These are phyloP conservation scores for Torulaspora quercuum DNA, from an alignment of 805 yeast genomes.

Conservation along the genomic window DNA sequence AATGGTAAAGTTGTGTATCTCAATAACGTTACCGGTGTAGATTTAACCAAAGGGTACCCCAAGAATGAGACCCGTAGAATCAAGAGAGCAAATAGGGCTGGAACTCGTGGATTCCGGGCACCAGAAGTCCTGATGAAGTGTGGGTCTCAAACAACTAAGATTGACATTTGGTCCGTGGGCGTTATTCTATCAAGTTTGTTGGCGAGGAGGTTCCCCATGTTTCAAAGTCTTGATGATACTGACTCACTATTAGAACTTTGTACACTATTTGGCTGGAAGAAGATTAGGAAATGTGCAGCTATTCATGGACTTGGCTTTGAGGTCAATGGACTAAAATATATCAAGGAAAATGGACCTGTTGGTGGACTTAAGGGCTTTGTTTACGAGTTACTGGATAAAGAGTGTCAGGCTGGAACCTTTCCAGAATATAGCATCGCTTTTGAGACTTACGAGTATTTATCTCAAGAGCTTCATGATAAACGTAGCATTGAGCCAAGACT, in stretches of 20 bases:
- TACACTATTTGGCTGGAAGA: constrained; percentile 69
- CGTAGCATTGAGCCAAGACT: constrained; percentile 29
- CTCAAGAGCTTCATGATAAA: constrained; percentile 39
- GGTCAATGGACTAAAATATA: constrained; percentile 48
- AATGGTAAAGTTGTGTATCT: constrained; percentile 34
- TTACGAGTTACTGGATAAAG: constrained; percentile 29
- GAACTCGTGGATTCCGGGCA: constrained; percentile 92
- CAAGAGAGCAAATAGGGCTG: constrained; percentile 93
- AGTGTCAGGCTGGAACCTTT: constrained; percentile 51
- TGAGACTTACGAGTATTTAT: constrained; percentile 54
- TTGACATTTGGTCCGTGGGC: constrained; percentile 93
- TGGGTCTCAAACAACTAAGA: constrained; percentile 71
- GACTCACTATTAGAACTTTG: constrained; percentile 88
- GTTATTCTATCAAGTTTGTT: constrained; percentile 77
- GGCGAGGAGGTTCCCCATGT: constrained; percentile 82
- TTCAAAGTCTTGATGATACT: constrained; percentile 88
- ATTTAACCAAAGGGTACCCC: constrained; percentile 62
- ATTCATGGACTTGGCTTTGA: constrained; percentile 89
- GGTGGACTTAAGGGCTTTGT: constrained; percentile 35
- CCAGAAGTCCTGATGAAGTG: constrained; percentile 90
- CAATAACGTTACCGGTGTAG: constrained; percentile 37
- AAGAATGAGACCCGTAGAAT: constrained; percentile 86
- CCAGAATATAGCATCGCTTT: constrained; percentile 70
- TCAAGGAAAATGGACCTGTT: constrained; percentile 40
- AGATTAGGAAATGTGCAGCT: constrained; percentile 71